These are phyloP conservation scores for Kazachstania sp. DNA, from an alignment of 1,139 yeast genomes.

Conservation along the genomic window DNA sequence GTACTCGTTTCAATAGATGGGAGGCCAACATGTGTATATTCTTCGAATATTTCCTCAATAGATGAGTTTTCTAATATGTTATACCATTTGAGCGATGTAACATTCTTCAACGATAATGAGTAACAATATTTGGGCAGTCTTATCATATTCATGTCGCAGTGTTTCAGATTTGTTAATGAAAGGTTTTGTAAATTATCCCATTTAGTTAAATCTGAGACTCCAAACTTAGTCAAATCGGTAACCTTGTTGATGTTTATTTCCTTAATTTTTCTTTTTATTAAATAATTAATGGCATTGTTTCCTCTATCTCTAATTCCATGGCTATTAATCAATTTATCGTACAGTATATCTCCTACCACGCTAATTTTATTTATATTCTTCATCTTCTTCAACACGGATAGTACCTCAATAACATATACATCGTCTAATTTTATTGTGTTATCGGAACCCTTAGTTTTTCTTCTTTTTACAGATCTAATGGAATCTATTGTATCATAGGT, in stretches of 20 bases:
- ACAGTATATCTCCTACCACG: conserved; percentile 18
- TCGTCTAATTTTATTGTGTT: conserved; percentile 7
- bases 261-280: conserved; percentile 17
- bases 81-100: conserved; percentile 20
- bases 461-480: neutral
- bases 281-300: conserved; percentile 21
- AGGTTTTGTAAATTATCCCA: conserved; percentile 24
- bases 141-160: conserved; percentile 20
- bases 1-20: neutral
- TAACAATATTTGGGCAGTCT: conserved; percentile 19
- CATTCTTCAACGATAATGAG: conserved; percentile 13
- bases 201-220: conserved; percentile 21
- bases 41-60: neutral
- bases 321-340: conserved; percentile 22
- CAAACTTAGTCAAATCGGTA: conserved; percentile 9
- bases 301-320: conserved; percentile 28
- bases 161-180: conserved; percentile 11
- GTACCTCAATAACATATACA: conserved; percentile 9
- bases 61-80: neutral
- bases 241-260: conserved; percentile 14
- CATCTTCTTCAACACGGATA: conserved; percentile 18
- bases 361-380: conserved; percentile 14
- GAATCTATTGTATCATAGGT: neutral
- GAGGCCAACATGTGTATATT: neutral
- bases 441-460: conserved; percentile 2